phyloP scores from a whole-genome alignment of 2,329 filamentous ascomycete species.

The Ceratocystis variospora region DNA sequence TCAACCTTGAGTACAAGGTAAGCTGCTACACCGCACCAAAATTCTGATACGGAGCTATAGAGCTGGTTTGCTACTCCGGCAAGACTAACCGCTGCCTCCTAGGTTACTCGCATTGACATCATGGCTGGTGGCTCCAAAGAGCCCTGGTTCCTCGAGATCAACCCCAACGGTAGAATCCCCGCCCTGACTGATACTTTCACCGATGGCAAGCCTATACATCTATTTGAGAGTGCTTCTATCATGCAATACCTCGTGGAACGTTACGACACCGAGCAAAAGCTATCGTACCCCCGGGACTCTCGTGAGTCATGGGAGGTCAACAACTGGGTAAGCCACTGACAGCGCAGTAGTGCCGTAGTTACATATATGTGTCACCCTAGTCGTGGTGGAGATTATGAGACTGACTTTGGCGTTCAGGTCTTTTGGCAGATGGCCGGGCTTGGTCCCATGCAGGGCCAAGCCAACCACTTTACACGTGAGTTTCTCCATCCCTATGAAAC shows the following conservation, averaged over 20 bases:
- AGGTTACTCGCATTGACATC: conserved; percentile 12
- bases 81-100: conserved; percentile 1
- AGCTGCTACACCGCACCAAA: neutral
- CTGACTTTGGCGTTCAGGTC: conserved; percentile 28
- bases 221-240: conserved; percentile 78
- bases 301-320: conserved; percentile 67
- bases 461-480: conserved; percentile 65
- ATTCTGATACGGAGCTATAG: neutral
- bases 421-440: conserved; percentile 69
- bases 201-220: conserved; percentile 56
- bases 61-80: neutral
- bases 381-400: neutral
- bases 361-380: too few relatives aligned
- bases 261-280: conserved; percentile 70
- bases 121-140: conserved; percentile 28
- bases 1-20: conserved; percentile 68
- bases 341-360: too few relatives aligned
- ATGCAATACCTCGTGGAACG: conserved; percentile 70
- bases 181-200: conserved; percentile 67
- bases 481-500: conserved; percentile 1
- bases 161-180: conserved; percentile 85
- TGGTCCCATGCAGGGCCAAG: conserved; percentile 71
- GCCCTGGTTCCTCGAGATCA: conserved; percentile 79
- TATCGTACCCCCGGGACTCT: conserved; percentile 60
- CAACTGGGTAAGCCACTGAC: conserved; percentile 48